Base-by-base conservation (phyloP, 352 stramenopile genomes). In the Pilasporangium apinafurcum region DNA sequence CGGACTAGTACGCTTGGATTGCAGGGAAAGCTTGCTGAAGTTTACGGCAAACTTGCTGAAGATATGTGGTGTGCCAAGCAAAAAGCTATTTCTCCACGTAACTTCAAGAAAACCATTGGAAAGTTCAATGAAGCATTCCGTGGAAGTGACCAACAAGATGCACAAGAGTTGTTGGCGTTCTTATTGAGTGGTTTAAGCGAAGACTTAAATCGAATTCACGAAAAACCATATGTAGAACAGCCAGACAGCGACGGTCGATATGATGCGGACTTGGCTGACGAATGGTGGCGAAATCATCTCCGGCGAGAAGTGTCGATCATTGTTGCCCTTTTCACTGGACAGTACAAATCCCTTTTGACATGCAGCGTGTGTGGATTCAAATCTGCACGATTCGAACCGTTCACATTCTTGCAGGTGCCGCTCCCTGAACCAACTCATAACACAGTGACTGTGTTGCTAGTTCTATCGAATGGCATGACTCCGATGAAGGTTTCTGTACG, bases 221-320 rank as follows among this genome's bases (percentile, higher is more conserved):
- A 96, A 40, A 96, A 98, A 53, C 95, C 95, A 9, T 99, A 99
- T 54, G 93, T 99, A 8, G 93, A 99, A 59, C 96, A 99, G 33
- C 79, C 96, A 8, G 95, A 98, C 56, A 97, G 86, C 28, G 95
- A 99, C 59, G 96, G 95, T n/a, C 83, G 96, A 16, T 95, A 96
- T 28, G 97, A 99, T 61, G 80, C 80, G 8, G 96, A 98, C 62
- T 63, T 99, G 21, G 97, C 97, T 8, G 90, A 98, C 47, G 98
- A 99, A 60, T 99, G 96, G 96, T 99, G 97, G 97, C 68, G 84
- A 13, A 98, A 98, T 53, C 95, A 99, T 63, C 73, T 99, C 20
- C 85, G 95, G 30, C 75, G 97, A 24, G 96, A 99, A 63, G 83
- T 98, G 32, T 98, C 89, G 8, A 98, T 99, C 44, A 95, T 99